Percentiles rank a stretch among this genome's conserved stretches.
Conservation (phyloP, 768 basidiomycete species). For the Rhizopogon salebrosus region DNA sequence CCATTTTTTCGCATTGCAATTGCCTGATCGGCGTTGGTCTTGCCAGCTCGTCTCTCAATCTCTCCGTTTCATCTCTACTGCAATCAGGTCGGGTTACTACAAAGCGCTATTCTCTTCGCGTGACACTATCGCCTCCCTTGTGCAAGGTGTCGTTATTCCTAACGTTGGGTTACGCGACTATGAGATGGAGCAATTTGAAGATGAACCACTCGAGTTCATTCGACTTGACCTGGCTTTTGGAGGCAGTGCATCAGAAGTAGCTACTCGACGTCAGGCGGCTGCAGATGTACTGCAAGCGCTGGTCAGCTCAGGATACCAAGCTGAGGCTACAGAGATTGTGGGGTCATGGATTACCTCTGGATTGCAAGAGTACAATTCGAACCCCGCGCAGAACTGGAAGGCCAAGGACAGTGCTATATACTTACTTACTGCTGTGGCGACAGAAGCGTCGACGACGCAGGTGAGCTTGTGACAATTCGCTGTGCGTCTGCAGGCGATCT, state of each 20-base stretch:
- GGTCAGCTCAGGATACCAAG: slow-evolving; percentile 74
- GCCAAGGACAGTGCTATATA: slow-evolving; percentile 93
- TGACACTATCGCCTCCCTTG: slow-evolving; percentile 78
- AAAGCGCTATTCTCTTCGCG: slow-evolving; percentile 72
- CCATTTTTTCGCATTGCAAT: not conserved
- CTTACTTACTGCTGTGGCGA: slow-evolving; percentile 89
- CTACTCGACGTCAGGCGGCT: slow-evolving; percentile 88
- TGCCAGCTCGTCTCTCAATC: slow-evolving; percentile 82
- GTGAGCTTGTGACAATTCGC: slow-evolving; percentile 34
- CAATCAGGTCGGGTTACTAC: slow-evolving; percentile 86
- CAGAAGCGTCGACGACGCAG: slow-evolving; percentile 80
- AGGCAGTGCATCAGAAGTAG: slow-evolving; percentile 52
- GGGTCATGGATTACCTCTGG: slow-evolving; percentile 79
- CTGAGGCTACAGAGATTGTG: slow-evolving; percentile 83
- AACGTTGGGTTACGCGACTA: slow-evolving; percentile 85
- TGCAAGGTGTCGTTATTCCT: slow-evolving; percentile 90
- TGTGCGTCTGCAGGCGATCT: not conserved
- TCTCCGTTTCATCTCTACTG: slow-evolving; percentile 85
- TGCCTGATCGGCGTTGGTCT: not conserved
- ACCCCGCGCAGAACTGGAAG: slow-evolving; percentile 70
- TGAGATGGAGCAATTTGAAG: slow-evolving; percentile 94
- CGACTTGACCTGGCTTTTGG: slow-evolving; percentile 72
- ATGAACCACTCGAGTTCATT: slow-evolving; percentile 94
- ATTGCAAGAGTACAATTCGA: slow-evolving; percentile 60
- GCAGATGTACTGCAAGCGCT: slow-evolving; percentile 94